Conservation (phyloP, 2,329 filamentous ascomycete species). For the Erysiphe pulchra region DNA sequence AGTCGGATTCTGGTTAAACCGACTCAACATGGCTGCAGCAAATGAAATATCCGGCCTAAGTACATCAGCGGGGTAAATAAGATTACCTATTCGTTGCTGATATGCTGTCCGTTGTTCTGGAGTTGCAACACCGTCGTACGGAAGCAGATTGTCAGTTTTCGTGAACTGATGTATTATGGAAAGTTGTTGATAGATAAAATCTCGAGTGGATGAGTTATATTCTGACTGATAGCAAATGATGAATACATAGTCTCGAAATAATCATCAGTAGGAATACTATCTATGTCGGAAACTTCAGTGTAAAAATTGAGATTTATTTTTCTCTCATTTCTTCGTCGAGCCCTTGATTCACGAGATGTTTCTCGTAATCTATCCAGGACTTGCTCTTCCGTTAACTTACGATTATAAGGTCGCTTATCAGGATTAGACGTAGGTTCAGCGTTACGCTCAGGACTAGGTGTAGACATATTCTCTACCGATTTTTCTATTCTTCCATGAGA, state of each 20-base stretch:
- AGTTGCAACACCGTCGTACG: neutral
- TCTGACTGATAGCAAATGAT: neutral
- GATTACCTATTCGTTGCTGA: neutral
- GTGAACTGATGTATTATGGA: too few relatives aligned
- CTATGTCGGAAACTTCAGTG: neutral
- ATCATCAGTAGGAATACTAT: neutral
- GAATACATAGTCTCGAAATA: neutral
- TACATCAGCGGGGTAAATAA: neutral
- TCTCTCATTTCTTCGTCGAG: too few relatives aligned
- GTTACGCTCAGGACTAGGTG: too few relatives aligned
- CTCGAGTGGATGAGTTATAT: too few relatives aligned
- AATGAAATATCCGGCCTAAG: neutral
- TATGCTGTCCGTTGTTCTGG: neutral
- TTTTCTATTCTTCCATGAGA: neutral
- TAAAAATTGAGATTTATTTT: neutral
- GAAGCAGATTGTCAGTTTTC: constrained; percentile 1
- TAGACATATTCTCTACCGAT: too few relatives aligned
- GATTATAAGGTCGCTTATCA: neutral
- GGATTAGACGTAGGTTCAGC: neutral
- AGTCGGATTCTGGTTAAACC: neutral
- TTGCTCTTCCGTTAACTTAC: neutral
- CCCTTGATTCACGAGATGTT: too few relatives aligned
- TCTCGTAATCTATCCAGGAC: neutral
- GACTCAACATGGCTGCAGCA: neutral
- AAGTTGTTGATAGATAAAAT: neutral